These are phyloP conservation scores for Daldinia vernicosa DNA, from an alignment of 495 filamentous ascomycete species.

Conservation along the genomic window DNA sequence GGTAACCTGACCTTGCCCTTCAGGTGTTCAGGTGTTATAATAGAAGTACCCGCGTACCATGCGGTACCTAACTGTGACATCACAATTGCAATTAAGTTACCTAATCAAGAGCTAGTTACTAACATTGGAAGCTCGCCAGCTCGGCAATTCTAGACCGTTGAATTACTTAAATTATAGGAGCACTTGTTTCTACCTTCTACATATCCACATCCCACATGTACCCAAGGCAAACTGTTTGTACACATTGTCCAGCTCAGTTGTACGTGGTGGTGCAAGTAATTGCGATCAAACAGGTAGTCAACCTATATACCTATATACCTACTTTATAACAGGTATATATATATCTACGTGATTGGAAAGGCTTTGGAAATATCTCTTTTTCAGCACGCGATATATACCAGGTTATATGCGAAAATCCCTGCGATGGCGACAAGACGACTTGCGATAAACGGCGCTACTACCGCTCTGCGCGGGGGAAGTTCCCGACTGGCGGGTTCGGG, in stretches of 20 bases:
- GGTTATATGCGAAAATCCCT: too few relatives aligned
- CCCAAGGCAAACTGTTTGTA: background rate
- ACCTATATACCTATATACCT: background rate
- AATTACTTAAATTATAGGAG: too few relatives aligned
- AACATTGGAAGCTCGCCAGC: too few relatives aligned
- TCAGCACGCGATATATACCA: too few relatives aligned
- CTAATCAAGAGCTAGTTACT: slow-evolving; percentile 11
- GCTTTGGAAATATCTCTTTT: too few relatives aligned
- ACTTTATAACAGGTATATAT: background rate
- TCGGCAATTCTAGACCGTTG: slow-evolving; percentile 2
- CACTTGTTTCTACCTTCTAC: background rate
- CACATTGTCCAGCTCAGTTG: background rate
- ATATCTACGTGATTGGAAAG: background rate
- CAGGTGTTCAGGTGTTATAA: background rate
- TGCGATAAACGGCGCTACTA: slow-evolving; percentile 3
- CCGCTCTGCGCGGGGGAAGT: slow-evolving; percentile 15
- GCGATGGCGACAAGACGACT: slow-evolving; percentile 33
- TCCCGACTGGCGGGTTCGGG: background rate
- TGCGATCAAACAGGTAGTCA: background rate
- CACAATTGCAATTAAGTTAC: background rate
- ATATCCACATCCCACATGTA: too few relatives aligned
- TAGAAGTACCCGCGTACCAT: background rate
- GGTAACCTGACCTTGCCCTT: background rate
- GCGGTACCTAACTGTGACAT: slow-evolving; percentile 12
- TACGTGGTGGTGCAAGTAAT: background rate